Percentiles rank a stretch among this genome's conserved stretches.
phyloP scores from a whole-genome alignment of 73 alveolate genomes.

The Paramecium caudatum region DNA sequence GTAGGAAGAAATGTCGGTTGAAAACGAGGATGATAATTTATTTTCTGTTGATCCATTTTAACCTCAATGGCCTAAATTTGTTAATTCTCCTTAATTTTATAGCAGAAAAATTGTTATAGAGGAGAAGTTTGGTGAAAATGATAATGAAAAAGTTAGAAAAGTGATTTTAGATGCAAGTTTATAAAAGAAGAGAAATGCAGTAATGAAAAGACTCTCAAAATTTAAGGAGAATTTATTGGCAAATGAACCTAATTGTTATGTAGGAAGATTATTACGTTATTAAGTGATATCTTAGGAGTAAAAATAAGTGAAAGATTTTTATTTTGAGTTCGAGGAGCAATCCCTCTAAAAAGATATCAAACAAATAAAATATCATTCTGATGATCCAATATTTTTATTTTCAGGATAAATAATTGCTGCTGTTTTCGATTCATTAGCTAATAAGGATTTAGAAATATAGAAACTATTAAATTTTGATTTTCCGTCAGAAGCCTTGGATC shows the following conservation, averaged over 20 bases:
- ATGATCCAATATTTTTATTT: not conserved
- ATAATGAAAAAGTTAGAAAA: not conserved
- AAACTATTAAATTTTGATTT: not conserved
- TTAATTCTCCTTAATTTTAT: not conserved
- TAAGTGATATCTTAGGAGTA: not conserved
- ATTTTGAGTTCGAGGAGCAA: not conserved
- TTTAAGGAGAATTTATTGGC: not conserved
- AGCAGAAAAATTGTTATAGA: not conserved
- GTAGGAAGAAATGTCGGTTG: not conserved
- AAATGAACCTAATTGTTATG: not conserved
- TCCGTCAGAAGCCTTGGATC: not conserved
- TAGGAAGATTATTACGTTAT: not conserved
- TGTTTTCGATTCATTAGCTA: not conserved
- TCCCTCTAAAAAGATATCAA: not conserved
- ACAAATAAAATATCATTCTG: not conserved
- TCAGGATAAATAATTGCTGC: slow-evolving; percentile 5
- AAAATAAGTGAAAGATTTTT: not conserved
- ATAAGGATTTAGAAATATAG: not conserved
- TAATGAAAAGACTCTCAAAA: not conserved
- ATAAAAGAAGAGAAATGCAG: not conserved
- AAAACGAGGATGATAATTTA: slow-evolving; percentile 9
- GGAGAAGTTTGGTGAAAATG: not conserved
- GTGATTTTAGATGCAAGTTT: not conserved
- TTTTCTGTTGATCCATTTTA: not conserved
- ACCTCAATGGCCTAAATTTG: not conserved